Base-by-base conservation (phyloP, 768 basidiomycete species). In the Podaxis mareebaensis region DNA sequence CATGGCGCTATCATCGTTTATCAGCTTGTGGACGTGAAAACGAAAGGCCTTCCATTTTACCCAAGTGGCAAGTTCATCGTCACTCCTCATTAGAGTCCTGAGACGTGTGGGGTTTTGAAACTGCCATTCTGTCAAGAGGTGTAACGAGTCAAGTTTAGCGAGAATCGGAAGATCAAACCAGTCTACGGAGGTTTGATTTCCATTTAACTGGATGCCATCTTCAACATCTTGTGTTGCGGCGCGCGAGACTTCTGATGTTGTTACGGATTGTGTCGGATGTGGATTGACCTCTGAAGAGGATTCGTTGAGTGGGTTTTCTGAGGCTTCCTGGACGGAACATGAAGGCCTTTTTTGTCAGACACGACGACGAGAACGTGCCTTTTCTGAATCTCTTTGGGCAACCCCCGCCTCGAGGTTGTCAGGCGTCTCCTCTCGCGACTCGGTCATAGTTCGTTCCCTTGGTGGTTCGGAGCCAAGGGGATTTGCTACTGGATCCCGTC, bases 41-140 rank as follows among this genome's bases (percentile, higher is more conserved):
- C 7, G n/a, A 26, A 58, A 59, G 11, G 30, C 38, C 42, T 61
- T 28, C 13, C 17, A 33, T 49, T 89, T 67, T 61, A 92, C 93
- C 93, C 93, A 95, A 36, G 82, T 76, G 26, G 89, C 90, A 60
- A 79, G 76, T 48, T 93, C 92, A 65, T 93, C 92, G 61, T 93
- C 92, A 56, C 79, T 83, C 69, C 85, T 90, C 91, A 94, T 93
- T 53, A 90, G 74, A 49, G 79, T 80, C 63, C 92, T 81, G 22
- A 95, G 68, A 60, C 89, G 82, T 58, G 81, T 79, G 4, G 91
- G 85, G 69, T 92, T 91, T 64, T 92, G 88, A 66, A 95, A 93
- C 68, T 93, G 91, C 93, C 93, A 95, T 75, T 95, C 93, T 30
- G 81, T 83, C 54, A 95, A 76, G 15, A 84, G 77, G 67, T 92